Evolutionary conservation across 2,329 filamentous ascomycete genomes (phyloP), one percentile per base, ranked within the genome.

Genomic region (Fusarium nygamai): DNA sequence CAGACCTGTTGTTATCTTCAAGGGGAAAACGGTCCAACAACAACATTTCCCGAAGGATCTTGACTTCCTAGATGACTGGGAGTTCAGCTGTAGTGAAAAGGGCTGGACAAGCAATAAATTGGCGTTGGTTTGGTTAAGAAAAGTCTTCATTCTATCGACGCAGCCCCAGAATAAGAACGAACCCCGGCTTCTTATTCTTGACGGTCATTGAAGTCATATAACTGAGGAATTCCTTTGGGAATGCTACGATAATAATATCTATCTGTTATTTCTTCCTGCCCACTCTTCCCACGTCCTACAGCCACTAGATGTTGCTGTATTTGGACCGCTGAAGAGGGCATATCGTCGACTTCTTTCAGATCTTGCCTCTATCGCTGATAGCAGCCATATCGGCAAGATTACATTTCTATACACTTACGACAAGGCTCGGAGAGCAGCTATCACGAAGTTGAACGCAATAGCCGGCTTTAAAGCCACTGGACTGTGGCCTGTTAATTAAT

Each of bases 401-500:
- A 20, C 24, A 7, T 54, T 54, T 24, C 24, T 54, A 14, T 20
- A 20, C 2, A 29, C 27, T 22, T 39, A 54, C 2, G 0, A 39
- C 3, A 54, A 39, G 8, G 51, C 36, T 14, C 6, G 6, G n/a
- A 54, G 14, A 12, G 22, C 41, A 41, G 51, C 34, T 39, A 39
- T 54, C 4, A 54, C 3, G 4, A 39, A 29, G 16, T 27, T 7
- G 1, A 54, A 54, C 8, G 5, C 7, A 0, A 2, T 13, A 5
- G 12, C 27, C 2, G 20, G 36, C 24, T 41, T 41, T 0, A 56
- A 56, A 24, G 51, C 36, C 2, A 17, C n/a, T 8, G 6, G 51
- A 31, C 27, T 56, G 8, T 56, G 5, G 51, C 51, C 27, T 12
- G 10, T 56, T 0, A 41, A 56, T n/a, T 6, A n/a, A n/a, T n/a